Evolutionary conservation across 169 alveolate species (phyloP), one percentile per base, ranked within the genome.

Genomic region (Cryptosporidium ryanae): DNA sequence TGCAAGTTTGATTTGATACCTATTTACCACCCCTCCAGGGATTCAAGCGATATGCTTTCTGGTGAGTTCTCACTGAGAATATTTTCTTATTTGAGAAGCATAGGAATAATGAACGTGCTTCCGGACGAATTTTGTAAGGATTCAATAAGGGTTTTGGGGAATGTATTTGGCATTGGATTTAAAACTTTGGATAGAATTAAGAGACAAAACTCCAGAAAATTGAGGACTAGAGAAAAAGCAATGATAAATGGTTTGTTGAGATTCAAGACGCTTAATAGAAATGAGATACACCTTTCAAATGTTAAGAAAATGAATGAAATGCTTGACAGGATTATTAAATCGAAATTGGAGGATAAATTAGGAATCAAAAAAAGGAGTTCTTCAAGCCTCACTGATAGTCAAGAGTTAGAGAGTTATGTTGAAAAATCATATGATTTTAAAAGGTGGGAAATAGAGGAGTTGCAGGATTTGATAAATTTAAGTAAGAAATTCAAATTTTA

Each of bases 11-110:
- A 61, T 13, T 55, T 65, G 1, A 76, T 76, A 38, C 87, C 87
- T 57, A 44, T 61, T 18, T 57, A 38, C 38, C 87, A 76, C n/a
- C 87, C 87, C 25, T 67, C 87, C 15, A 32, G 87, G n/a, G 87
- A 76, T 6, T 43, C 70, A 10, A 59, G 70, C n/a, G 71, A 76
- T 34, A 59, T 59, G 43, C 63, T 76, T n/a, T 23, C 87, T 18
- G 87, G 87, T 34, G 87, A 76, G 27, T 76, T 76, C 15, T 55
- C 87, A 1, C 49, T 76, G 43, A 52, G 87, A 4, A 59, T 76
- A 57, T 76, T 76, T n/a, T 76, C 87, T 18, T 76, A 17, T 43
- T 59, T 76, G n/a, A 76, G 87, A 76, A 21, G 76, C 23, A 61
- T 76, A 38, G 87, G 87, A 21, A 55, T 76, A 13, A 12, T n/a